Conservation (phyloP, 352 stramenopile species). For the Phytophthora cryptogea region DNA sequence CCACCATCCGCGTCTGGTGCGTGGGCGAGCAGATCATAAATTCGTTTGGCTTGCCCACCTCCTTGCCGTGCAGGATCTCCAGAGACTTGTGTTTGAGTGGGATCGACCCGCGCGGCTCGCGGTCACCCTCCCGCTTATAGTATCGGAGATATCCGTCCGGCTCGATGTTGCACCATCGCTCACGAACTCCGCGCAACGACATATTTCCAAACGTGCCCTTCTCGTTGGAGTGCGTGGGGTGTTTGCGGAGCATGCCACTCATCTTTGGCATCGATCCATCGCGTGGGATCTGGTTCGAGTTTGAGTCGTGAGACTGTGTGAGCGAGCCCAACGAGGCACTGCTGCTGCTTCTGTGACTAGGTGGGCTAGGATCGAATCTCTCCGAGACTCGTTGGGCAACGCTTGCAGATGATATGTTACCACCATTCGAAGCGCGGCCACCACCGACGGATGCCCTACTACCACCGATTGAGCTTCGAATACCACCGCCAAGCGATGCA, state of each 20-base stretch:
- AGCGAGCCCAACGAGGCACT: conserved; percentile 60
- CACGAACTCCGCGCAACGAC: conserved; percentile 70
- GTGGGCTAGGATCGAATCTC: conserved; percentile 30
- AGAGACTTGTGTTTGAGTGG: conserved; percentile 66
- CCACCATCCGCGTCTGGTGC: conserved; percentile 74
- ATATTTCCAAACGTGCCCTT: conserved; percentile 80
- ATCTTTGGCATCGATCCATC: conserved; percentile 44
- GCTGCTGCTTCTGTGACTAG: conserved; percentile 49
- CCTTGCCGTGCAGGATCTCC: conserved; percentile 73
- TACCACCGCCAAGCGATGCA: conserved; percentile 36
- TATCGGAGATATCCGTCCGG: conserved; percentile 66
- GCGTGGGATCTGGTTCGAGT: conserved; percentile 44
- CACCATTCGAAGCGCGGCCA: conserved; percentile 14
- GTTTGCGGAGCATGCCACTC: conserved; percentile 70
- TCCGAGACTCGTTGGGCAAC: conserved; percentile 32
- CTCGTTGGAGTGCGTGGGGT: conserved; percentile 81
- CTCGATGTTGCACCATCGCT: conserved; percentile 79
- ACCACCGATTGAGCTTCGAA: conserved; percentile 28
- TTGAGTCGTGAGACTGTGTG: conserved; percentile 57
- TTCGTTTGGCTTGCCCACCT: conserved; percentile 70
- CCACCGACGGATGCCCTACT: conserved; percentile 25
- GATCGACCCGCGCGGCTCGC: conserved; percentile 68
- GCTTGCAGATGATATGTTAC: conserved; percentile 10
- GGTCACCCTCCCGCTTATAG: conserved; percentile 84
- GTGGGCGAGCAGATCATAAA: conserved; percentile 81